These are phyloP conservation scores for Cymodocea nodosa DNA, from an alignment of 116 monocot genomes.

Conservation along the genomic window DNA sequence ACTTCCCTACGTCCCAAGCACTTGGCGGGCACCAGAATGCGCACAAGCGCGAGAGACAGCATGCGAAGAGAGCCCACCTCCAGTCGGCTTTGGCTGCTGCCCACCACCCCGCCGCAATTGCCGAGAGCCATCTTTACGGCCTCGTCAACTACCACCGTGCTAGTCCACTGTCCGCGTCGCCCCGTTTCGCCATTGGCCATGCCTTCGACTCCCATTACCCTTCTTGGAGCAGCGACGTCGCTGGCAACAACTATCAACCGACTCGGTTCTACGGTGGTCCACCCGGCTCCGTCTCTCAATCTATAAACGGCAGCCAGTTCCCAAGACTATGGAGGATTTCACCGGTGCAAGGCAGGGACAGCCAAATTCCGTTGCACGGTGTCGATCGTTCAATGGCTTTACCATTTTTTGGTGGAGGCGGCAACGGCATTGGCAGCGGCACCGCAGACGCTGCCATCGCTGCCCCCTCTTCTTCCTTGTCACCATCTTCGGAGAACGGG, in stretches of 20 bases:
- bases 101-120: constrained; percentile 11
- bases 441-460: neutral
- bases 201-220: constrained; percentile 22
- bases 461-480: neutral
- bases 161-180: constrained; percentile 12
- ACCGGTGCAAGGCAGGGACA: constrained; percentile 8
- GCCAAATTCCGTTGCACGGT: constrained; percentile 6
- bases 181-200: constrained; percentile 11
- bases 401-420: constrained; percentile 1
- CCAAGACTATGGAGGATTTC: constrained; percentile 42
- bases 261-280: constrained; percentile 14
- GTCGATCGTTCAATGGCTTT: neutral
- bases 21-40: constrained; percentile 85
- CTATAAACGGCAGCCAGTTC: constrained; percentile 40
- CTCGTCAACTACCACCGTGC: constrained; percentile 37
- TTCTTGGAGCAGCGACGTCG: constrained; percentile 16
- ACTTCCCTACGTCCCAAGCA: constrained; percentile 67
- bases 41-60: constrained; percentile 78
- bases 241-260: neutral
- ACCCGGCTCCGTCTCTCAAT: constrained; percentile 34
- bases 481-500: neutral
- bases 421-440: neutral
- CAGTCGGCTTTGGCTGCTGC: constrained; percentile 22
- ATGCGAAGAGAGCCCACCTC: constrained; percentile 61
- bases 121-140: constrained; percentile 15